A percentile compares a stretch with the other conserved stretches of the same genome.
phyloP scores from a whole-genome alignment of 176 grass and related monocot species.

The Phoenix roebelenii region DNA sequence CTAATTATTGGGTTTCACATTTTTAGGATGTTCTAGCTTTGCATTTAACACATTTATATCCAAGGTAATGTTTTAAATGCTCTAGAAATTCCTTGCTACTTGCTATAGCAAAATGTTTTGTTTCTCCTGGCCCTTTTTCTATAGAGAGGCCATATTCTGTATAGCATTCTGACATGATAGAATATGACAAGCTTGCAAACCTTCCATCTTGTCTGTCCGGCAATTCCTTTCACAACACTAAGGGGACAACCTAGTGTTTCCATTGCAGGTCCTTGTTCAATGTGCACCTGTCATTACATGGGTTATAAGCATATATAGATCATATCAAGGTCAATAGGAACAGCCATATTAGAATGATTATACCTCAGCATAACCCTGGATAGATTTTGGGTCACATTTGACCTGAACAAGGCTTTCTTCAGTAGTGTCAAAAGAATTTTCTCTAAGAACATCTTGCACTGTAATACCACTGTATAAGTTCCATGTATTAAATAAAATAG shows the following conservation, averaged over 20 bases:
- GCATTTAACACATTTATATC: too few species aligned
- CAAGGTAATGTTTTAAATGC: too few species aligned
- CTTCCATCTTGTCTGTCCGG: constrained; percentile 86
- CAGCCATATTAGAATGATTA: not conserved
- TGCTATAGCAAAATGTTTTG: too few species aligned
- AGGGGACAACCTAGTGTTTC: constrained; percentile 79
- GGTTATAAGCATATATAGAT: not conserved
- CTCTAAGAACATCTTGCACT: constrained; percentile 59
- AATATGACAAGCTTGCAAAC: constrained; percentile 18
- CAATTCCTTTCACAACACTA: constrained; percentile 87
- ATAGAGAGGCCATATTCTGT: too few species aligned
- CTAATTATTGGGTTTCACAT: too few species aligned
- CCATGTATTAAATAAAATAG: constrained; percentile 14
- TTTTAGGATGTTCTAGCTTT: too few species aligned
- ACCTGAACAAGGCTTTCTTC: constrained; percentile 31
- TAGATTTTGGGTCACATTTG: constrained; percentile 47
- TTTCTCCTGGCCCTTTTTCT: too few species aligned
- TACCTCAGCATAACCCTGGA: constrained; percentile 94
- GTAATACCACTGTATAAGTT: constrained; percentile 57
- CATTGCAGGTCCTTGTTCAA: constrained; percentile 91
- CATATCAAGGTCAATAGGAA: too few species aligned
- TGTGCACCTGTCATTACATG: constrained; percentile 42
- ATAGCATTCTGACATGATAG: too few species aligned
- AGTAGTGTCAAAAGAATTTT: constrained; percentile 61
- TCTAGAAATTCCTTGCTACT: too few species aligned